These are phyloP conservation scores for Pichia ethanolica DNA, from an alignment of 805 yeast genomes.

Conservation along the genomic window DNA sequence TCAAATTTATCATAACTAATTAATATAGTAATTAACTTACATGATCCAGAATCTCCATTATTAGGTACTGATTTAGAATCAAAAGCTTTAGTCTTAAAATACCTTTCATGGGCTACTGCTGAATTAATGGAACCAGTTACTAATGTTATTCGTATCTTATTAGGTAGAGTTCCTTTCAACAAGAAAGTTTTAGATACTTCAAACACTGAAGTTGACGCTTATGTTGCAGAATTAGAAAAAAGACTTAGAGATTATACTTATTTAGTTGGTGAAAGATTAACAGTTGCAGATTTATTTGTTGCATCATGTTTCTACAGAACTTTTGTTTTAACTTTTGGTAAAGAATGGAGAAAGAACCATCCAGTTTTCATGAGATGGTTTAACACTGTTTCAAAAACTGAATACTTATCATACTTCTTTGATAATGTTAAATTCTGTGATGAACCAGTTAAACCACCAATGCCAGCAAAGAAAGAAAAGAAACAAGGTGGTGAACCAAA, in stretches of 20 bases:
- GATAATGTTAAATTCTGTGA: slow-evolving; percentile 52
- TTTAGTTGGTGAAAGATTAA: slow-evolving; percentile 41
- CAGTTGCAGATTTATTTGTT: slow-evolving; percentile 38
- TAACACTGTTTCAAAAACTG: slow-evolving; percentile 36
- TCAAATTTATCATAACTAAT: background rate
- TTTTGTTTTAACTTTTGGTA: slow-evolving; percentile 39
- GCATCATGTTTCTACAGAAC: slow-evolving; percentile 41
- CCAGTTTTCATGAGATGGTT: slow-evolving; percentile 51
- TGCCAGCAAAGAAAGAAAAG: slow-evolving; percentile 66
- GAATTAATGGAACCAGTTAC: slow-evolving; percentile 49
- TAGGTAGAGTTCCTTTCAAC: slow-evolving; percentile 69
- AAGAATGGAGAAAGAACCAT: slow-evolving; percentile 42
- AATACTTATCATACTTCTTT: slow-evolving; percentile 40
- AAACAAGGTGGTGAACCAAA: slow-evolving; percentile 31
- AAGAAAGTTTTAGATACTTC: slow-evolving; percentile 43
- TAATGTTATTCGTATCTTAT: slow-evolving; percentile 48
- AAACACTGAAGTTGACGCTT: slow-evolving; percentile 30
- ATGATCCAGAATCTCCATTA: slow-evolving; percentile 36
- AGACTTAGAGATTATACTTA: slow-evolving; percentile 37
- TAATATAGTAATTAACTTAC: slow-evolving; percentile 37
- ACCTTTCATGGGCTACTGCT: slow-evolving; percentile 70
- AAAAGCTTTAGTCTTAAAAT: slow-evolving; percentile 59
- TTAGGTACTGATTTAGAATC: slow-evolving; percentile 59
- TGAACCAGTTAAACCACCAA: slow-evolving; percentile 58
- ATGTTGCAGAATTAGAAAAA: slow-evolving; percentile 47